Evolutionary conservation across 1,284 basidiomycete species (phyloP).

Genomic region (Apiotrichum laibachii): DNA sequence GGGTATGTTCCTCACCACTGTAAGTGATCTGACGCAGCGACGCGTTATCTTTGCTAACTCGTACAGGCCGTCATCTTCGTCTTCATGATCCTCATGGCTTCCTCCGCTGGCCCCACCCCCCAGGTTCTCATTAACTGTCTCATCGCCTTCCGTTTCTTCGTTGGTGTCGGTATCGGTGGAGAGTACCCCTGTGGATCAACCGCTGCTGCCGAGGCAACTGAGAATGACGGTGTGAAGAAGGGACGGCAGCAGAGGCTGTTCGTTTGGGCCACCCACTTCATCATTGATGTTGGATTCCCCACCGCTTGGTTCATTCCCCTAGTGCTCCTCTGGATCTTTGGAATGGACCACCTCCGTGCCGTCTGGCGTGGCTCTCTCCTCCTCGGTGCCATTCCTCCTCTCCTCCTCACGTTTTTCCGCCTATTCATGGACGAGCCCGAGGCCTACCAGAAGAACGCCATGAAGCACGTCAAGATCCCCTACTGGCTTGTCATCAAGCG

Average conservation of each 20-base stretch:
- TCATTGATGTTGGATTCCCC: slow-evolving; percentile 43
- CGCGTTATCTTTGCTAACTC: too few relatives aligned
- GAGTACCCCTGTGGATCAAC: slow-evolving; percentile 69
- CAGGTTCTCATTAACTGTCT: slow-evolving; percentile 71
- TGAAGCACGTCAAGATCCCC: slow-evolving; percentile 61
- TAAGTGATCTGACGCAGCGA: background rate
- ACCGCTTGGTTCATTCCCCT: slow-evolving; percentile 78
- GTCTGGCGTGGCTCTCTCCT: slow-evolving; percentile 88
- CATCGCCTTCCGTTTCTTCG: slow-evolving; percentile 75
- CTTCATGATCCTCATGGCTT: slow-evolving; percentile 59
- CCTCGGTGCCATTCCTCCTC: slow-evolving; percentile 76
- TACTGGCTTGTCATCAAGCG: slow-evolving; percentile 75
- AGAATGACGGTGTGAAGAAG: slow-evolving; percentile 66
- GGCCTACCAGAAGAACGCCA: slow-evolving; percentile 54
- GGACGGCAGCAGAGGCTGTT: slow-evolving; percentile 81
- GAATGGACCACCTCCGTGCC: slow-evolving; percentile 71
- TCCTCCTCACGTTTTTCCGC: slow-evolving; percentile 78
- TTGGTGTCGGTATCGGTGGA: slow-evolving; percentile 72
- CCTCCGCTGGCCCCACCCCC: slow-evolving; percentile 12
- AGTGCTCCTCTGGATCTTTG: slow-evolving; percentile 82
- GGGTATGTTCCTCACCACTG: slow-evolving; percentile 21
- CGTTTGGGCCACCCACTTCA: slow-evolving; percentile 49
- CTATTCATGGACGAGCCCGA: slow-evolving; percentile 72
- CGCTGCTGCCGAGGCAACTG: slow-evolving; percentile 80
- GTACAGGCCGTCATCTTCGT: slow-evolving; percentile 16